These are phyloP conservation scores for Datura wrightii DNA, from an alignment of 257 asterid species.

Conservation along the genomic window DNA sequence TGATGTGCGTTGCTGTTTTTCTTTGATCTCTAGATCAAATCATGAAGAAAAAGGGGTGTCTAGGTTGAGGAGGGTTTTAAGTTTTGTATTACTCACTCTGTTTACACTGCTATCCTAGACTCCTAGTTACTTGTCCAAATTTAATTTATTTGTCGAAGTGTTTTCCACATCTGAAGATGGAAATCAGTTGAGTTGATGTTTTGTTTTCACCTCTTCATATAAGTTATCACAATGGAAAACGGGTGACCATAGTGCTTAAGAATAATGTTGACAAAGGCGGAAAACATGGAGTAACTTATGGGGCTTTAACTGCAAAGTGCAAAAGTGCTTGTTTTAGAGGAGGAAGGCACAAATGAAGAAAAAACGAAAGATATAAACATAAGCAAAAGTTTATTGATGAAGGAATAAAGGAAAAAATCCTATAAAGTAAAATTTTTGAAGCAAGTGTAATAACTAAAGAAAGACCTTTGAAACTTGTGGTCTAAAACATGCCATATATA, in stretches of 20 bases:
- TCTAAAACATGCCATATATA: not conserved
- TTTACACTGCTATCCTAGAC: slow-evolving; percentile 6
- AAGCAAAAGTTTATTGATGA: not conserved
- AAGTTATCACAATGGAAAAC: not conserved
- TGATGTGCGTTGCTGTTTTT: not conserved
- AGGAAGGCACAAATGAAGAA: not conserved
- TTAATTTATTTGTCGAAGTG: not conserved
- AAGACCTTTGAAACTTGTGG: not conserved
- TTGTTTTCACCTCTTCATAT: not conserved
- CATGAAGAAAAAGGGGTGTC: not conserved
- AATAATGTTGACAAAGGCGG: not conserved
- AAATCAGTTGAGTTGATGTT: not conserved
- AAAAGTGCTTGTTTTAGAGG: not conserved
- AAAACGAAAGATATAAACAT: not conserved
- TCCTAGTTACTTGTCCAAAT: not conserved
- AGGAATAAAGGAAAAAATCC: not conserved
- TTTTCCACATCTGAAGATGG: not conserved
- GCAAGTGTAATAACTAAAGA: not conserved
- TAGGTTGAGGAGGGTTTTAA: not conserved
- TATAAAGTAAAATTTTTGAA: not conserved
- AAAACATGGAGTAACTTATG: not conserved
- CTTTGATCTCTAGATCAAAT: not conserved
- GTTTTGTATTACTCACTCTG: not conserved
- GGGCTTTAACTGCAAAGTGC: not conserved
- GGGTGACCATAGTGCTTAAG: not conserved